Evolutionary conservation across 202 grass and related monocot genomes (phyloP).

Genomic region (Miscanthus sacchariflorus): DNA sequence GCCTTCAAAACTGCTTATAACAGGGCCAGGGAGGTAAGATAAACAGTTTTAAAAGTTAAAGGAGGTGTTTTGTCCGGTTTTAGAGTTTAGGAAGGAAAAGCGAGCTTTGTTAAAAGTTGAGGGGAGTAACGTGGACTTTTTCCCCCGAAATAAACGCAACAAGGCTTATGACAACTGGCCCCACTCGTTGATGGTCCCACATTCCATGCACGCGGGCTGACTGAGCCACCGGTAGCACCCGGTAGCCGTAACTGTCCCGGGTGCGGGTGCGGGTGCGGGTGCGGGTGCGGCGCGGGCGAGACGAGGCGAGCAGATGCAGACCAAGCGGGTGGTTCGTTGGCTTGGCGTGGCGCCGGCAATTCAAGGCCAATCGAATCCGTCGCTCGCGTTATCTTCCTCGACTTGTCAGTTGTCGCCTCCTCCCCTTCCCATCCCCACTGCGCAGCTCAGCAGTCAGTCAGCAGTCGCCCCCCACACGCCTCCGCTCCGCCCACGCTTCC

Average conservation of each 20-base stretch:
- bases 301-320: not conserved
- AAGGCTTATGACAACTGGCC: not conserved
- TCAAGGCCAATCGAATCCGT: conserved; percentile 43
- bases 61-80: no score
- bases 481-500: not conserved
- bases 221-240: no score
- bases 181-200: not conserved
- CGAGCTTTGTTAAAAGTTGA: no score
- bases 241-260: no score
- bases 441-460: not conserved
- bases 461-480: not conserved
- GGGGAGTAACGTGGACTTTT: no score
- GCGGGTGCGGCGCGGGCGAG: no score
- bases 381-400: conserved; percentile 39
- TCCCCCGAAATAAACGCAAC: not conserved
- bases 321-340: not conserved
- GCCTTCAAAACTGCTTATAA: no score
- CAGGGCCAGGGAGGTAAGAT: no score
- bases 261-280: no score
- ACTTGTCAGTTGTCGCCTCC: conserved; percentile 9
- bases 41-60: no score
- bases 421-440: not conserved
- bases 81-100: no score
- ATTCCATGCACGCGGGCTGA: not conserved
- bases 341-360: conserved; percentile 18